phyloP scores from a whole-genome alignment of 1,284 basidiomycete species.

The Lignosus rhinocerotis region DNA sequence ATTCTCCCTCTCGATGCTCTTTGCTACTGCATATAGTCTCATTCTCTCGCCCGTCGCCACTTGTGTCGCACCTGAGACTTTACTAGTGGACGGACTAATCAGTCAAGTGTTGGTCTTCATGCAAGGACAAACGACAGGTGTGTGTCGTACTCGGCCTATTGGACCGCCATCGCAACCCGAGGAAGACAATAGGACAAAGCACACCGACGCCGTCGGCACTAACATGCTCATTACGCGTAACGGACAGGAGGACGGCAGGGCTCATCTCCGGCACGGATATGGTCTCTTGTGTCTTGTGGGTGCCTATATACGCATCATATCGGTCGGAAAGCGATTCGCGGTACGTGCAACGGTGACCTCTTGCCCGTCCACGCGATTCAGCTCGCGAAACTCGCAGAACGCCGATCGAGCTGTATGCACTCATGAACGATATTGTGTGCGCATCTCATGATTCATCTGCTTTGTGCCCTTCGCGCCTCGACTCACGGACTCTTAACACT shows the following conservation, averaged over 20 bases:
- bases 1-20: not conserved
- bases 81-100: no score
- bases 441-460: not conserved
- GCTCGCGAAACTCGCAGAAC: not conserved
- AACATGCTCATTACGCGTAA: not conserved
- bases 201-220: not conserved
- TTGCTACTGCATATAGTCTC: not conserved
- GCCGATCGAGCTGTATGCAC: not conserved
- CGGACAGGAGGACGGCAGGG: not conserved
- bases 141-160: not conserved
- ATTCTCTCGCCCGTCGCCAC: no score
- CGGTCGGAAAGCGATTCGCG: not conserved
- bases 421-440: not conserved
- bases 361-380: not conserved
- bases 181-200: not conserved
- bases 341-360: not conserved
- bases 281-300: conserved; percentile 2
- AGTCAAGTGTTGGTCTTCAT: no score
- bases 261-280: not conserved
- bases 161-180: not conserved
- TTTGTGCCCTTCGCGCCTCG: not conserved
- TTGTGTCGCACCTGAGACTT: no score
- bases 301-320: conserved; percentile 1
- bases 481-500: no score
- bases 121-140: not conserved